Percentiles rank a stretch among this genome's conserved stretches.
These are phyloP conservation scores for Aureobasidium melanogenum DNA, from an alignment of 2,329 filamentous ascomycete genomes.

Conservation along the genomic window DNA sequence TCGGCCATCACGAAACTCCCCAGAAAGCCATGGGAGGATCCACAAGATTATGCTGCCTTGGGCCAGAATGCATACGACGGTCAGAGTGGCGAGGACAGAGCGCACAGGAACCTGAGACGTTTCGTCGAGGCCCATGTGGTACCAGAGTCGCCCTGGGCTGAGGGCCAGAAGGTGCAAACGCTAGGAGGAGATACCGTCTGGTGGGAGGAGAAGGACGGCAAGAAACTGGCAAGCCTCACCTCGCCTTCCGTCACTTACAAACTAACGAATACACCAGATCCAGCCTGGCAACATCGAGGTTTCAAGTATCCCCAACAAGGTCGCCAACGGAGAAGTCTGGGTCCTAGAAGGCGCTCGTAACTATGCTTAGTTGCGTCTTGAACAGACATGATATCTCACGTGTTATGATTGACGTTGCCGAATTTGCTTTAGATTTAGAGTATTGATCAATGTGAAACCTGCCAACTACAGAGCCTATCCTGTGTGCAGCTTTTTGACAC, in stretches of 20 bases:
- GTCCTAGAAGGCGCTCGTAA: constrained; percentile 56
- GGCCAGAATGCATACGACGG: constrained; percentile 70
- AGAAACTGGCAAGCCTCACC: constrained; percentile 41
- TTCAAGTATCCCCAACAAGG: constrained; percentile 61
- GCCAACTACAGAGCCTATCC: constrained; percentile 28
- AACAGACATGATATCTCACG: background rate
- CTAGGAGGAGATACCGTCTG: constrained; percentile 63
- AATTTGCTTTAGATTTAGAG: background rate
- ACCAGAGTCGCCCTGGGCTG: constrained; percentile 63
- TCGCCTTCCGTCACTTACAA: background rate
- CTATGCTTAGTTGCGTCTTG: constrained; percentile 27
- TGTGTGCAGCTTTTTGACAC: constrained; percentile 77
- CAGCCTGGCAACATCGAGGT: constrained; percentile 77
- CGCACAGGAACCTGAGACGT: constrained; percentile 62
- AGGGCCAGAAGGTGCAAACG: constrained; percentile 57
- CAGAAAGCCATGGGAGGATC: constrained; percentile 78
- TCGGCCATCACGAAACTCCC: constrained; percentile 67
- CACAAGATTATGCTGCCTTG: constrained; percentile 58
- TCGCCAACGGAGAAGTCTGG: constrained; percentile 87
- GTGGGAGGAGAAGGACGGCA: constrained; percentile 68
- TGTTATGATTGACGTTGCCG: background rate
- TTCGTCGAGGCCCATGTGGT: constrained; percentile 88
- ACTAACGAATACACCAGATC: constrained; percentile 41
- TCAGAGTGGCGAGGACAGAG: constrained; percentile 63
- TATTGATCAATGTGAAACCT: background rate